Conservation (phyloP, 768 basidiomycete species). For the Strobilomyces dryophilus region DNA sequence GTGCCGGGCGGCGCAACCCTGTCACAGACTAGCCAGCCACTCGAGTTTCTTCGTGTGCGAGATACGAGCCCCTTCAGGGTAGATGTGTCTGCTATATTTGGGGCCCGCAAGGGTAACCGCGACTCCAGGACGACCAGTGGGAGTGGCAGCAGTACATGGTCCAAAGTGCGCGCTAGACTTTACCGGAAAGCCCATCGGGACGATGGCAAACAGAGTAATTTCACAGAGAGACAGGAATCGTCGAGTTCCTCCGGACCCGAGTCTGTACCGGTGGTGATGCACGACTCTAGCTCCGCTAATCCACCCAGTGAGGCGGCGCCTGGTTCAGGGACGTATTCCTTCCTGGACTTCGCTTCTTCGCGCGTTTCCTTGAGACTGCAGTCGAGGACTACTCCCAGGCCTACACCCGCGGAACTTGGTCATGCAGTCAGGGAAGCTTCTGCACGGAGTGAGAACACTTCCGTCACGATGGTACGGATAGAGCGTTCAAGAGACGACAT, state of each 20-base stretch:
- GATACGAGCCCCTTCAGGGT: constrained; percentile 46
- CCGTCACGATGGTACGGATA: constrained; percentile 12
- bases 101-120: constrained; percentile 11
- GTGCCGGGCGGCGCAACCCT: constrained; percentile 6
- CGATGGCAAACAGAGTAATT: constrained; percentile 22
- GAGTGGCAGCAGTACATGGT: constrained; percentile 28
- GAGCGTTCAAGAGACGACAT: constrained; percentile 17
- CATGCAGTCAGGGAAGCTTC: constrained; percentile 13
- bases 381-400: constrained; percentile 28
- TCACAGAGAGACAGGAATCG: constrained; percentile 16
- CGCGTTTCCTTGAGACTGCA: constrained; percentile 19
- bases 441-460: constrained; percentile 19
- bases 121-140: constrained; percentile 22
- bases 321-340: constrained; percentile 31
- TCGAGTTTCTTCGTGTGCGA: constrained; percentile 34
- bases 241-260: constrained; percentile 26
- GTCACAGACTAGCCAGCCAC: constrained; percentile 3
- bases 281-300: constrained; percentile 13
- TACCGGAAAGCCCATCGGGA: constrained; percentile 30
- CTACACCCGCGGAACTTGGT: constrained; percentile 24
- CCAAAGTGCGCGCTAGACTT: constrained; percentile 27
- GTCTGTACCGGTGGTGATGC: constrained; percentile 31
- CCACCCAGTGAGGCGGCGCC: constrained; percentile 21
- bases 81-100: constrained; percentile 34
- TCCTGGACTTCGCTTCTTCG: constrained; percentile 30